Evolutionary conservation across 2,329 filamentous ascomycete species (phyloP), one percentile per base, ranked within the genome.

Genomic region (Rhinocladiella similis): DNA sequence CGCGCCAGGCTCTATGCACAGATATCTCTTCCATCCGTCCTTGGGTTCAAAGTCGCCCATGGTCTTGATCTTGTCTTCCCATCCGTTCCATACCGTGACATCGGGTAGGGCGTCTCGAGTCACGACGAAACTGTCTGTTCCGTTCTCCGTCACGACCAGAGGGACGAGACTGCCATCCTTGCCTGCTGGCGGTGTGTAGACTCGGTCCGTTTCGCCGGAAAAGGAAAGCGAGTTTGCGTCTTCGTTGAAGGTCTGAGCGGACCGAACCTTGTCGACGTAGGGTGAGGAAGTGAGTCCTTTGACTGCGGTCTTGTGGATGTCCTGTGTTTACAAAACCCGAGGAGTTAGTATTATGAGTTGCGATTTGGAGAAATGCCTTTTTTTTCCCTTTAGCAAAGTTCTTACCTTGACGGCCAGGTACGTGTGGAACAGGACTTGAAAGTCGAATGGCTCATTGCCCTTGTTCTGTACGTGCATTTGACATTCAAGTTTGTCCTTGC

Each of bases 1-100:
- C 9, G 86, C 83, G 12, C 94, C 94, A 2, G 93, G 89, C 80
- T 99, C 94, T 49, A 97, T 84, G 70, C 94, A 97, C 42, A 99
- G 78, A 90, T 97, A 97, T 57, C 91, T 84, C 79, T 90, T 90
- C 79, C 88, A 97, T 36, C 89, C 94, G 52, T 92, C 89, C 69
- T 95, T 89, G 48, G 94, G 94, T 56, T 82, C 83, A 71, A 97
- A 97, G 73, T 99, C 94, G 50, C 79, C 85, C 76, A 96, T 96
- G 4, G 81, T 81, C 66, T 85, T 83, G 1, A 90, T 85, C 78
- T 95, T 96, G 62, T 92, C 90, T 39, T 82, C 80, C 91, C 93
- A 97, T 1, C 94, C 94, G 75, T 99, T 99, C 94, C 94, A 99
- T 27, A 97, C 89, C 1, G 97, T 93, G 14, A 94, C 86, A 65